Evolutionary conservation across 768 basidiomycete genomes (phyloP).

Genomic region (Coprinellus aureogranulatus): DNA sequence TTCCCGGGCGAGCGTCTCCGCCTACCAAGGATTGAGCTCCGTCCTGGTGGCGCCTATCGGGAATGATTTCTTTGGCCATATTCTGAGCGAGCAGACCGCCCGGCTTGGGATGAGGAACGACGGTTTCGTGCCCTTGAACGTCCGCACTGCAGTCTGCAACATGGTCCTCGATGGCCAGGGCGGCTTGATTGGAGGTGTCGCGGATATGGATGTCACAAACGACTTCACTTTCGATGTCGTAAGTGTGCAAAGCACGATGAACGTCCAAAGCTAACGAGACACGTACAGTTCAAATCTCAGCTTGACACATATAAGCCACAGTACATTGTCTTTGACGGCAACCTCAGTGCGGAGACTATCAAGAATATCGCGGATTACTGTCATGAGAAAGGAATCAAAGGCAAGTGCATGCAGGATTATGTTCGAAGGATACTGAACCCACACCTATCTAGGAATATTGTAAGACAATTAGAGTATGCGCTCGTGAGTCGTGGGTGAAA

Average conservation of each 20-base stretch:
- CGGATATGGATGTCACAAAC: constrained; percentile 81
- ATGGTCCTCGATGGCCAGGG: constrained; percentile 75
- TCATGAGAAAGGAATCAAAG: constrained; percentile 41
- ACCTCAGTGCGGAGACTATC: constrained; percentile 58
- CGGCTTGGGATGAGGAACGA: constrained; percentile 78
- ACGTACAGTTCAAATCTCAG: constrained; percentile 47
- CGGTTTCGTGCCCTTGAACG: constrained; percentile 49
- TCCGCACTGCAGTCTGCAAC: constrained; percentile 79
- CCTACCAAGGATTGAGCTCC: constrained; percentile 35
- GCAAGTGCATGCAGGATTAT: constrained; percentile 36
- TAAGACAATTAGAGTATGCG: constrained; percentile 32
- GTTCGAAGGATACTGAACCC: background rate
- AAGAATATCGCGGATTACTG: constrained; percentile 52
- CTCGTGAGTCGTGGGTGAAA: background rate
- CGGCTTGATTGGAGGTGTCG: constrained; percentile 77
- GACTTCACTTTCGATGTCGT: constrained; percentile 29
- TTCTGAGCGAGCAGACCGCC: constrained; percentile 57
- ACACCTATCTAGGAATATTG: constrained; percentile 53
- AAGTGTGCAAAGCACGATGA: constrained; percentile 36
- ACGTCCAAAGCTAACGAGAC: background rate
- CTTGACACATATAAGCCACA: constrained; percentile 49
- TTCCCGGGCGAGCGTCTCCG: constrained; percentile 54
- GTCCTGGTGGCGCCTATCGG: constrained; percentile 78
- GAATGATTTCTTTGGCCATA: constrained; percentile 69
- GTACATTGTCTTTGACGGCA: constrained; percentile 75